Evolutionary conservation across 495 filamentous ascomycete species (phyloP), one percentile per base, ranked within the genome.

Genomic region (Astrothelium subdiscretum): DNA sequence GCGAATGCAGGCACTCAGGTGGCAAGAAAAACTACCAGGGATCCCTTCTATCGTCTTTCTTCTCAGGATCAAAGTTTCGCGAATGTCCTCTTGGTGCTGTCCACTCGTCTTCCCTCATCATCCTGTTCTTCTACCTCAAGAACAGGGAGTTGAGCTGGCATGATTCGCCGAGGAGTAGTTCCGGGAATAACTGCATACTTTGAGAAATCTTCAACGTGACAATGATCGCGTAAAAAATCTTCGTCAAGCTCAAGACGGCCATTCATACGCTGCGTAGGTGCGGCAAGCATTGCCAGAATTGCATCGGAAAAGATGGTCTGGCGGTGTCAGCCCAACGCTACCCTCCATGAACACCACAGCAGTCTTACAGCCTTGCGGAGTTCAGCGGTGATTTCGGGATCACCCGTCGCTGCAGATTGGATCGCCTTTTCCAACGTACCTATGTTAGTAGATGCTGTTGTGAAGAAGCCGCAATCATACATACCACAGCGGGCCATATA

Each of bases 241-340:
- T 95, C 90, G 65, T 95, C 90, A 1, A 91, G 82, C 40, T 84
- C 78, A 3, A 92, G 73, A 10, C 83, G 74, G 0, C 90, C 90
- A 68, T 90, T 95, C 22, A 95, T 84, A 12, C 61, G 70, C 2
- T 73, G 35, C 0, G 81, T 72, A 0, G 87, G 85, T 0, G 88
- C 83, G 12, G 75, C 72, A 1, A 95, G 73, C 75, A 95, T 88
- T 0, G 82, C 86, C 1, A 94, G 70, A 3, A 95, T 83, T 0
- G 90, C 90, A 68, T 92, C 89, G 0, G 87, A 87, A 73, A 88
- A 95, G 59, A 95, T 87, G 15, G 79, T 84, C 70, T 78, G 59
- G 15, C 4, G 10, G 24, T 11, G 5, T 58, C 11, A n/a, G 29
- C 22, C 4, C 10, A 6, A 8, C 29, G 48, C 42, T 10, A 32